Evolutionary conservation across 1,284 basidiomycete genomes (phyloP).

Genomic region (Paramarasmius palmivorus): DNA sequence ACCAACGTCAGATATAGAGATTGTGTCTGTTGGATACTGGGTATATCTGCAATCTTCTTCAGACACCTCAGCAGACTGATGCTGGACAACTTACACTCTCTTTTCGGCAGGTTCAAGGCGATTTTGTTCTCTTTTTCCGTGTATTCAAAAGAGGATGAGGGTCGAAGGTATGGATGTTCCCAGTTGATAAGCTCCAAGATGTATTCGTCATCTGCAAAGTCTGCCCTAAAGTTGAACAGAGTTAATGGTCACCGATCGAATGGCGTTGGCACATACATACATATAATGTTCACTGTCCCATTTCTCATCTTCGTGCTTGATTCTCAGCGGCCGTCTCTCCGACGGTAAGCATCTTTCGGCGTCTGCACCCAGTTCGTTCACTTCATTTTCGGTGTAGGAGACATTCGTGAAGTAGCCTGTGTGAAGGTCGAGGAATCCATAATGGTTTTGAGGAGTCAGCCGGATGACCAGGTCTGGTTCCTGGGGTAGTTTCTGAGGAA

Average conservation of each 20-base stretch:
- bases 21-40: conserved; percentile 52
- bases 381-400: conserved; percentile 71
- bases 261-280: conserved; percentile 37
- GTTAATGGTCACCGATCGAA: background rate
- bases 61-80: conserved; percentile 6
- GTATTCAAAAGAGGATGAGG: conserved; percentile 45
- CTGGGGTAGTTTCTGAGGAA: conserved; percentile 57
- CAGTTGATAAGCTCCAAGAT: conserved; percentile 69
- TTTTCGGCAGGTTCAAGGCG: conserved; percentile 71
- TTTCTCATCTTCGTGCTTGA: conserved; percentile 66
- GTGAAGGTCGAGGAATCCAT: conserved; percentile 75
- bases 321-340: conserved; percentile 49
- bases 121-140: conserved; percentile 68
- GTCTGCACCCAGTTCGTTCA: conserved; percentile 73
- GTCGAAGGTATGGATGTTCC: conserved; percentile 50
- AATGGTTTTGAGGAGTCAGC: conserved; percentile 46
- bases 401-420: conserved; percentile 74
- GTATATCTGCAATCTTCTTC: conserved; percentile 49
- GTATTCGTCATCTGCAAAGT: conserved; percentile 72
- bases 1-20: conserved; percentile 66
- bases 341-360: conserved; percentile 49
- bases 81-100: conserved; percentile 63
- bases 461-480: conserved; percentile 36
- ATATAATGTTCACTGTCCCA: conserved; percentile 84
- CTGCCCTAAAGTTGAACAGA: conserved; percentile 52